Evolutionary conservation across 306 rosid species (phyloP).

Genomic region (Alnus glutinosa): DNA sequence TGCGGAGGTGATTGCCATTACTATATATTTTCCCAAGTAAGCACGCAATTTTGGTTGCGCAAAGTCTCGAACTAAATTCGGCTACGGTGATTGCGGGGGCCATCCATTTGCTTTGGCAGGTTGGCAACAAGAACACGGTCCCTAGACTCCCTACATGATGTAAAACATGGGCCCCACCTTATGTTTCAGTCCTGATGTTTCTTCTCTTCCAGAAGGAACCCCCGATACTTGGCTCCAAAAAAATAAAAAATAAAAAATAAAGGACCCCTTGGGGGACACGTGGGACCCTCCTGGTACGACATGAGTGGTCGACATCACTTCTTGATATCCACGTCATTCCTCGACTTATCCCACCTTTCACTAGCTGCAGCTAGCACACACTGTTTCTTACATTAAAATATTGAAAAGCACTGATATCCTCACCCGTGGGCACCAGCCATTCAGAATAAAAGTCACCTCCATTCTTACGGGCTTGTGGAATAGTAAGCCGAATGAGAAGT

Average conservation of each 20-base stretch:
- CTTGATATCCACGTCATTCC: slow-evolving; percentile 41
- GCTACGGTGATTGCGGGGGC: slow-evolving; percentile 15
- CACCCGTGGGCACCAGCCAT: neutral
- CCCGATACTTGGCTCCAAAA: neutral
- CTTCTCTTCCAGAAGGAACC: slow-evolving; percentile 5
- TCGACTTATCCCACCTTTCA: slow-evolving; percentile 22
- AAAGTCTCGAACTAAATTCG: slow-evolving; percentile 2
- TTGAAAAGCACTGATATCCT: neutral
- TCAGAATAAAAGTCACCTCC: neutral
- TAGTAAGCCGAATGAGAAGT: neutral
- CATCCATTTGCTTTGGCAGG: slow-evolving; percentile 16
- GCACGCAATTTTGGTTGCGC: slow-evolving; percentile 10
- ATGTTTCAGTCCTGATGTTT: neutral
- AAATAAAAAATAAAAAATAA: slow-evolving; percentile 7
- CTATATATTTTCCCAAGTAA: neutral
- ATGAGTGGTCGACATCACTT: slow-evolving; percentile 46
- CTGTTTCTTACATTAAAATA: neutral
- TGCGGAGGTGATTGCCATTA: neutral
- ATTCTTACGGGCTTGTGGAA: neutral
- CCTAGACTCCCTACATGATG: neutral
- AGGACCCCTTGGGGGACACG: slow-evolving; percentile 25
- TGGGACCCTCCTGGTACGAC: slow-evolving; percentile 33
- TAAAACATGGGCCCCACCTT: neutral
- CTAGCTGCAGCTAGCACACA: neutral
- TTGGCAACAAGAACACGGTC: slow-evolving; percentile 37